Evolutionary conservation across 371 early-diverging fungal species (phyloP).

Genomic region (Chytridiales sp.): DNA sequence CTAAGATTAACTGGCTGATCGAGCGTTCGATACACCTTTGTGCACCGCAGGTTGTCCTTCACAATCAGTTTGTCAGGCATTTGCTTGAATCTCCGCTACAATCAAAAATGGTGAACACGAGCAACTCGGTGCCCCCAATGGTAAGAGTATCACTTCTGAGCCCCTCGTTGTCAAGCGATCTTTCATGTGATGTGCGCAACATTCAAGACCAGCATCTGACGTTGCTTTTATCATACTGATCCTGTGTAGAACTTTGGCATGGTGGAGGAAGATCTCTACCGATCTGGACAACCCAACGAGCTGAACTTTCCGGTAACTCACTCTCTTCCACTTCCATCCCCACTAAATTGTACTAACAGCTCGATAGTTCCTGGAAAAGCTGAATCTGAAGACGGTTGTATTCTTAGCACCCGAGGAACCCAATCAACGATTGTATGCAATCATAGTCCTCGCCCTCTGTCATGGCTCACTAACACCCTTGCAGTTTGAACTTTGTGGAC

Average conservation of each 20-base stretch:
- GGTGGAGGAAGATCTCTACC: conserved; percentile 93
- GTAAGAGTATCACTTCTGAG: conserved; percentile 8
- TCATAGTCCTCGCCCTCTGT: background rate
- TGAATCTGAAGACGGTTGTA: conserved; percentile 86
- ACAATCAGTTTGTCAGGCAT: background rate
- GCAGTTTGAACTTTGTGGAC: conserved; percentile 84
- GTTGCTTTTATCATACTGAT: background rate
- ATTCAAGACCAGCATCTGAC: background rate
- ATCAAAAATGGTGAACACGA: background rate
- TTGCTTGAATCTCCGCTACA: no score
- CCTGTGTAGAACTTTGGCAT: conserved; percentile 84
- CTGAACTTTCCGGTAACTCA: conserved; percentile 96
- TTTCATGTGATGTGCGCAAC: background rate
- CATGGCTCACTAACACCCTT: background rate
- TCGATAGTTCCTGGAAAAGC: conserved; percentile 92
- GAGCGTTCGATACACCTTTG: conserved; percentile 28
- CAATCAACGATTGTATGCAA: conserved; percentile 79
- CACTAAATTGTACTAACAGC: no score
- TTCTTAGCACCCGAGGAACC: conserved; percentile 97
- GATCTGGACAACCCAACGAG: conserved; percentile 92
- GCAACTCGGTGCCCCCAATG: conserved; percentile 5
- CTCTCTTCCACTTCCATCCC: no score
- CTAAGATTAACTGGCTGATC: conserved; percentile 36
- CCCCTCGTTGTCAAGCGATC: background rate
- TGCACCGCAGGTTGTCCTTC: conserved; percentile 1